These are phyloP conservation scores for Decorospora gaudefroyi DNA, from an alignment of 2,329 filamentous ascomycete genomes.

Conservation along the genomic window DNA sequence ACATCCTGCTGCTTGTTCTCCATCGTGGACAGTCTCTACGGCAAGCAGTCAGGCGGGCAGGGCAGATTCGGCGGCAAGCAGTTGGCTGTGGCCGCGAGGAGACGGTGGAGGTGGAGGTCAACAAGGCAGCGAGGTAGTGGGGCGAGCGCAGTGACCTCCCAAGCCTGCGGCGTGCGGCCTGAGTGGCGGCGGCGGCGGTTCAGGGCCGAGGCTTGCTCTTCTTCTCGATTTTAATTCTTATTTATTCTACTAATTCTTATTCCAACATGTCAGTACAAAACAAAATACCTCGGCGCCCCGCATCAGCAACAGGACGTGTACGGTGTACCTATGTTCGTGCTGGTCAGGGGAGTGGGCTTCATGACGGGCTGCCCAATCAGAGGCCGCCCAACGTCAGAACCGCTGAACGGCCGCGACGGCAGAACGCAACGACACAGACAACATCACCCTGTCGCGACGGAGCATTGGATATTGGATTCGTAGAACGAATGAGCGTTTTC, in stretches of 20 bases:
- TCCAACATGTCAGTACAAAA: too few relatives aligned
- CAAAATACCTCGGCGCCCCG: too few relatives aligned
- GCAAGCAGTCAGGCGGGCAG: constrained; percentile 24
- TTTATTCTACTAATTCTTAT: too few relatives aligned
- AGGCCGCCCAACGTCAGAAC: constrained; percentile 20
- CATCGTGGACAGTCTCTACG: constrained; percentile 39
- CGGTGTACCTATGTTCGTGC: too few relatives aligned
- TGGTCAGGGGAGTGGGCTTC: too few relatives aligned
- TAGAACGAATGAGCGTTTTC: constrained; percentile 16
- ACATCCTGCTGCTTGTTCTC: constrained; percentile 41
- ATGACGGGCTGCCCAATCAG: constrained; percentile 20
- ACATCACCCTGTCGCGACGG: not conserved
- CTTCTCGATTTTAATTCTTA: too few relatives aligned
- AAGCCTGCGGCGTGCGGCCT: too few relatives aligned
- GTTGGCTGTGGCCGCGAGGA: constrained; percentile 30
- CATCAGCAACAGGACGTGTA: too few relatives aligned
- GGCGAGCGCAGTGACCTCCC: constrained; percentile 37
- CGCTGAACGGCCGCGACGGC: constrained; percentile 15
- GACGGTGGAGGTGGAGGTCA: constrained; percentile 31
- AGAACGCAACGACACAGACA: not conserved
- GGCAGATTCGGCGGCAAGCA: constrained; percentile 25
- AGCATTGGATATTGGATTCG: not conserved
- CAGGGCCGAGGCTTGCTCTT: constrained; percentile 38
- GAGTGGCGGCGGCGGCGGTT: constrained; percentile 42
- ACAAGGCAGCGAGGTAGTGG: constrained; percentile 41